Evolutionary conservation across 495 filamentous ascomycete species (phyloP).

Genomic region (Aspergillus conjunctus): DNA sequence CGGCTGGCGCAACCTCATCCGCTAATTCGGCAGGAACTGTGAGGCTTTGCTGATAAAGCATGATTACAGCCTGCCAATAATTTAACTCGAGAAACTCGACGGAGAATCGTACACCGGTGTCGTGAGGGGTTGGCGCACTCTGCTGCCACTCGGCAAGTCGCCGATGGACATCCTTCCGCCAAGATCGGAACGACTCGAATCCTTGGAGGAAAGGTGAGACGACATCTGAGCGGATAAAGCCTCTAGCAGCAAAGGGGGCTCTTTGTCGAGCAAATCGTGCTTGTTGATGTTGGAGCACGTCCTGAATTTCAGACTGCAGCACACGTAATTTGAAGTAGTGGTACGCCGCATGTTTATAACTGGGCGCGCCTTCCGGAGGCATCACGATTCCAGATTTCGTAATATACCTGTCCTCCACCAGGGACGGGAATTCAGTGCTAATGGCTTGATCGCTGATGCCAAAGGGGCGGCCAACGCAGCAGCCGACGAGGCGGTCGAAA

Average conservation of each 20-base stretch:
- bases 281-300: constrained; percentile 90
- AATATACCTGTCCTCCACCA: constrained; percentile 86
- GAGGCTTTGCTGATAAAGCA: constrained; percentile 91
- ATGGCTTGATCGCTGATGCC: constrained; percentile 92
- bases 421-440: constrained; percentile 88
- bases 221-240: constrained; percentile 75
- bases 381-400: constrained; percentile 74
- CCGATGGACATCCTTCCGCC: constrained; percentile 85
- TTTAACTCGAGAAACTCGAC: constrained; percentile 88
- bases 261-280: constrained; percentile 51
- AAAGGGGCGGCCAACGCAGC: constrained; percentile 90
- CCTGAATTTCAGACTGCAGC: constrained; percentile 91
- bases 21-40: constrained; percentile 84
- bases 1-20: constrained; percentile 71
- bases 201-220: constrained; percentile 82
- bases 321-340: constrained; percentile 93
- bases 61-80: constrained; percentile 97
- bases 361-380: constrained; percentile 57
- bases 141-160: constrained; percentile 86
- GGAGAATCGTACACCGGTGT: constrained; percentile 85
- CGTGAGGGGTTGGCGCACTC: constrained; percentile 69
- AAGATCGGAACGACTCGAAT: constrained; percentile 83
- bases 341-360: constrained; percentile 85
- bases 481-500: constrained; percentile 86
- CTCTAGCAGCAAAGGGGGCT: constrained; percentile 61